Evolutionary conservation across 2,329 filamentous ascomycete species (phyloP), one percentile per base, ranked within the genome.

Genomic region (Monilinia fructigena): DNA sequence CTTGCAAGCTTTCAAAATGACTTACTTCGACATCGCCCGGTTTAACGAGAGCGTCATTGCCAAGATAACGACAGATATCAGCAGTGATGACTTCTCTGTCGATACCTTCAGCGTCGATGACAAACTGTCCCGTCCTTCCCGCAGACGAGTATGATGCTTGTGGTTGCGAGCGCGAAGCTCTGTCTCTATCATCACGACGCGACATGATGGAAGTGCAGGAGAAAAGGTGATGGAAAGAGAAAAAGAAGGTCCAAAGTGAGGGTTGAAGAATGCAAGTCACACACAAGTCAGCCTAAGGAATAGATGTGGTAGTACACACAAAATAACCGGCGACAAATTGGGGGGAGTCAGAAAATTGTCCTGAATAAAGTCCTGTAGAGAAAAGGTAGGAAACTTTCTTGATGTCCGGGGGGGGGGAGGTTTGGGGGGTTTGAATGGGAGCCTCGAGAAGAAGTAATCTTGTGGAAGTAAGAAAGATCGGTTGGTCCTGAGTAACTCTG

Each of bases 71-170:
- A 81, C 90, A 93, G 72, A 93, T 92, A 77, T 93, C 90, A 76
- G 89, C 88, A 70, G 91, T 91, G 79, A 93, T 92, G 74, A 93
- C 90, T 78, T 93, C 90, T 74, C 90, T 87, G 77, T 91, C 89
- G 78, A 93, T 93, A 76, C 90, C 90, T 78, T 92, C 89, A 74
- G 89, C 86, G 55, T 89, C 88, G 65, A 93, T 87, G 78, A 93
- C 93, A 77, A 92, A 93, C 79, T 92, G 89, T 78, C 91, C 91
- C 77, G 89, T 85, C 68, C 85, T 83, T 52, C 45, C 20, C 38
- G 53, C 50, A 53, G 64, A 47, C n/a, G 42, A 42, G 70, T 80
- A 78, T 65, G 70, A 68, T 66, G 80, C 76, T 63, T 80, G 75
- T 68, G 79, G 72, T 76, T 75, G 71, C 72, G 64, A 70, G 70